Percentiles rank a stretch among this genome's conserved stretches.
phyloP scores from a whole-genome alignment of 2,329 filamentous ascomycete genomes.

The Arthroderma sp. region DNA sequence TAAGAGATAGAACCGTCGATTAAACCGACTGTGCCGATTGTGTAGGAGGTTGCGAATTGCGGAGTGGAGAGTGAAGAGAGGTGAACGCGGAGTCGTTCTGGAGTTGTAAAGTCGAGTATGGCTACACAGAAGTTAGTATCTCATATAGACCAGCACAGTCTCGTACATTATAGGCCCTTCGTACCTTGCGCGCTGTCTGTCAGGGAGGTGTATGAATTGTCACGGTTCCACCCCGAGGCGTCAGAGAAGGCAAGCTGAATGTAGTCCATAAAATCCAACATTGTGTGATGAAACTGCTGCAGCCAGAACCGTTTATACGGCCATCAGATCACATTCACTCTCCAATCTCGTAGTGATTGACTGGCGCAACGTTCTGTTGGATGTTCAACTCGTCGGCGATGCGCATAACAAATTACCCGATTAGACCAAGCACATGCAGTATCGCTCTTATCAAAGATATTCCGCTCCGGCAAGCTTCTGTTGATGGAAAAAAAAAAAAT shows the following conservation, averaged over 20 bases:
- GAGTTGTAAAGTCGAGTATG: constrained; percentile 77
- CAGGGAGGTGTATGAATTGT: constrained; percentile 81
- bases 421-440: no score
- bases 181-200: constrained; percentile 71
- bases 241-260: constrained; percentile 82
- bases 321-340: no score
- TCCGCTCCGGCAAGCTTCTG: no score
- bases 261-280: constrained; percentile 97
- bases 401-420: no score
- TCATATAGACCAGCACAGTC: background rate
- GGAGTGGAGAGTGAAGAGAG: constrained; percentile 84
- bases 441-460: no score
- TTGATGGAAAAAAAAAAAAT: no score
- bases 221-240: constrained; percentile 74
- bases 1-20: constrained; percentile 97
- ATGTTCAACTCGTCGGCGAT: no score
- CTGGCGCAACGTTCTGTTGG: no score
- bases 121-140: constrained; percentile 35
- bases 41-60: constrained; percentile 90
- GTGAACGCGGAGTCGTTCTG: constrained; percentile 68
- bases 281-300: constrained; percentile 28
- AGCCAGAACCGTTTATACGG: no score
- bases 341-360: no score
- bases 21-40: constrained; percentile 73
- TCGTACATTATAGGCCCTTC: constrained; percentile 10